A percentile compares a stretch with the other conserved stretches of the same genome.
These are phyloP conservation scores for Corylus avellana DNA, from an alignment of 306 rosid species.

Conservation along the genomic window DNA sequence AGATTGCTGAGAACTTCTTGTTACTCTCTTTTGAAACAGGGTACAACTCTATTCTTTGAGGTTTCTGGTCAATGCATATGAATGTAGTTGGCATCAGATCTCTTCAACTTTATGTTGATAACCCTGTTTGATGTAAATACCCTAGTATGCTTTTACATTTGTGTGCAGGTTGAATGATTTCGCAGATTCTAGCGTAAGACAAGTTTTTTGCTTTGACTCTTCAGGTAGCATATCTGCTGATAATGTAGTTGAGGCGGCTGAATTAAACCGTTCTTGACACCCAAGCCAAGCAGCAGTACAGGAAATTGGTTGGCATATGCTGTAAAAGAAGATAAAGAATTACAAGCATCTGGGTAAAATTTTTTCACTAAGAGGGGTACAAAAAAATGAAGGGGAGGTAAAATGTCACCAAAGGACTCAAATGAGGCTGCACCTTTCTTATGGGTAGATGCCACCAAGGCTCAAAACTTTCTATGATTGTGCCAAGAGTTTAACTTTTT, in stretches of 20 bases:
- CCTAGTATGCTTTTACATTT: neutral
- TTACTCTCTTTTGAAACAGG: neutral
- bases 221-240: neutral
- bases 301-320: neutral
- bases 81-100: neutral
- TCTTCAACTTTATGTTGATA: neutral
- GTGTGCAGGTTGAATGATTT: conserved; percentile 8
- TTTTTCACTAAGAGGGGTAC: no score
- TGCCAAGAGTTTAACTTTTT: neutral
- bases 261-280: neutral
- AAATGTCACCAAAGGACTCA: neutral
- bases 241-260: neutral
- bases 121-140: neutral
- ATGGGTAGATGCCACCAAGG: neutral
- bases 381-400: neutral
- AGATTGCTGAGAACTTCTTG: no score
- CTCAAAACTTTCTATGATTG: neutral
- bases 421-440: neutral
- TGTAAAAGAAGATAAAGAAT: neutral
- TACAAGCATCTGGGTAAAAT: no score
- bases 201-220: neutral
- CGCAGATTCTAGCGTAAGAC: neutral
- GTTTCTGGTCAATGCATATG: neutral
- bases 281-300: neutral
- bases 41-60: neutral